Base-by-base conservation (phyloP, 371 early-diverging fungal genomes). In the Catenaria anguillulae region DNA sequence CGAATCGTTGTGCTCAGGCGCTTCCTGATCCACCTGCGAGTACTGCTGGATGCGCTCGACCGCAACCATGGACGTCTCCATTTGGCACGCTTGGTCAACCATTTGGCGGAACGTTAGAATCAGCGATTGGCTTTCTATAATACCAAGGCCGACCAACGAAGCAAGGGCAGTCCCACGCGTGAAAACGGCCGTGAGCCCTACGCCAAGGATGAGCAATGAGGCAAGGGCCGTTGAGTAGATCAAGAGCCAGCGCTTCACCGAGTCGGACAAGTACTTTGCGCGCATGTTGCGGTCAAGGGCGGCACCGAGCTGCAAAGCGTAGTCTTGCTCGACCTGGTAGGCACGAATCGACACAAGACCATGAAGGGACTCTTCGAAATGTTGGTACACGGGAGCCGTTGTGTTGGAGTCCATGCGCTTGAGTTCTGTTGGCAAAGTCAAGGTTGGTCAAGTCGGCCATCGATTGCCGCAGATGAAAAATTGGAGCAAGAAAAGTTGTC, bases 21-120 rank as follows among this genome's bases (percentile, higher is more conserved):
- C 89, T 67, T 97, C 97, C 0, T 80, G 77, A 10, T 81, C 80
- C 33, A 92, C 72, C 21, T 90, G 86, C 56, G 80, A 79, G 65
- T 93, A 93, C 72, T 97, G 93, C 60, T 84, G 76, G 60, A 90
- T 79, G 52, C 93, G 85, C 70, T 90, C 93, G 46, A 92, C 45
- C 19, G 45, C 45, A 23, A 43, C 45, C 45, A 43, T 43, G 3
- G 12, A 3, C 19, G 10, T 43, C 45, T 43, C 45, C 45, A 43
- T 43, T 3, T 43, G 19, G 21, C 45, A 43, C 19, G 21, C 19
- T 2, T 4, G 2, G 19, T 17, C 21, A 23, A 43, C 45, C 3
- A 43, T 17, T 3, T 10, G 10, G 45, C 45, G 45, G 45, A 43
- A 43, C 45, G 45, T 10, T 23, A 12, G 21, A 3, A 21, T 17